Base-by-base conservation (phyloP, 2,329 filamentous ascomycete species). In the Thielaviopsis populi region DNA sequence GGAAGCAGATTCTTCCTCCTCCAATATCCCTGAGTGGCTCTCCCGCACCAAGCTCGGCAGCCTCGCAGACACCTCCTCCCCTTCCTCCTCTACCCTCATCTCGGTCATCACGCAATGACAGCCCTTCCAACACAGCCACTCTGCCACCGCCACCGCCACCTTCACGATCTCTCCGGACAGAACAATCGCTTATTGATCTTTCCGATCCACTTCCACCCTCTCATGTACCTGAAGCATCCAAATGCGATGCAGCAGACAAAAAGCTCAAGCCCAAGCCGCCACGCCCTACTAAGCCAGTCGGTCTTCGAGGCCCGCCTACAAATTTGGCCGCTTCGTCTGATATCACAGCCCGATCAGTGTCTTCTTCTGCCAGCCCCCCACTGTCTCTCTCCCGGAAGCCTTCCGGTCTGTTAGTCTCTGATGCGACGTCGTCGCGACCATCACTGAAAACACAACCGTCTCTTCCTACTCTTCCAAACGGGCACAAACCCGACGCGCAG, bases 251-350 rank as follows among this genome's bases (percentile, higher is more conserved):
- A 50, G 59, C 48, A 10, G 19, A 37, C 24, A 48, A 54, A 62
- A 75, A 75, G 62, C 70, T 72, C 41, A 70, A 73, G 8, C 76
- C 79, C 6, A 56, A 8, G 4, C 82, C 82, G 0, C 82, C 81
- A 8, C 78, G 80, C 13, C 84, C 84, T 0, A 73, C 72, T 3
- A 87, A 87, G 70, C 84, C 84, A 0, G 70, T 75, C 0, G 77
- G 82, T 1, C 72, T 87, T 30, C 75, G 81, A 65, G 77, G 80
- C 67, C 67, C 72, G 2, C 54, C 10, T 17, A 33, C 41, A 2
- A 48, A 37, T 10, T 10, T 8, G 1, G n/a, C 13, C 4, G 40
- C 22, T 7, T 7, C 24, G 24, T 7, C 37, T 27, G 40, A 5
- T 46, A 17, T 40, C 2, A 10, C 61, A 22, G 3, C 50, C 22